phyloP scores from a whole-genome alignment of 2,329 filamentous ascomycete genomes.

The Amauroascus verrucosus region DNA sequence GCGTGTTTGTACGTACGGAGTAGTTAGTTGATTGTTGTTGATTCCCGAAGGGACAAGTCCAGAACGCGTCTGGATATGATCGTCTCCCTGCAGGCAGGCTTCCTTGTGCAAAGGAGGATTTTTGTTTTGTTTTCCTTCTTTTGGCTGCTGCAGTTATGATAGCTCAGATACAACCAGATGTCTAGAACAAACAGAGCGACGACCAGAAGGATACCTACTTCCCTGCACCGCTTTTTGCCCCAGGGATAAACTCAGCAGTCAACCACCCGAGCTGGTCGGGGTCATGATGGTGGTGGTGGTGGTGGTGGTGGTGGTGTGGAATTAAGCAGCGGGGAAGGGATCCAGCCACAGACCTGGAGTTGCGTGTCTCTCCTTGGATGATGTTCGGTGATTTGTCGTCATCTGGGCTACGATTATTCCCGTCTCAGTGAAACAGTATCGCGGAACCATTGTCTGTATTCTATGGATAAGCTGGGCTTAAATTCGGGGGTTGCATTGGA shows the following conservation, averaged over 20 bases:
- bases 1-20: too few species aligned
- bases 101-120: neutral
- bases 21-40: neutral
- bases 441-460: conserved; percentile 1
- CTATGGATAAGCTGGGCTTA: neutral
- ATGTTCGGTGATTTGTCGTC: conserved; percentile 17
- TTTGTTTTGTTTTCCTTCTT: neutral
- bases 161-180: neutral
- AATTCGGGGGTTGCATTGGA: neutral
- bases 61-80: neutral
- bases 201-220: conserved; percentile 2
- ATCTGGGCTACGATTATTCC: conserved; percentile 7
- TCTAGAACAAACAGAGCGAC: neutral
- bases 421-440: conserved; percentile 8
- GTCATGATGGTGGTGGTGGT: too few species aligned
- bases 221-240: conserved; percentile 6
- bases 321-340: conserved; percentile 9
- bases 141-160: neutral
- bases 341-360: conserved; percentile 21
- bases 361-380: conserved; percentile 6
- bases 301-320: conserved; percentile 8
- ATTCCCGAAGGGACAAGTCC: conserved; percentile 1
- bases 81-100: neutral
- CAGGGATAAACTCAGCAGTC: conserved; percentile 3
- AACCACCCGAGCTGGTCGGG: conserved; percentile 6